Base-by-base conservation (phyloP, 2,329 filamentous ascomycete genomes). In the Penicillium griseofulvum region DNA sequence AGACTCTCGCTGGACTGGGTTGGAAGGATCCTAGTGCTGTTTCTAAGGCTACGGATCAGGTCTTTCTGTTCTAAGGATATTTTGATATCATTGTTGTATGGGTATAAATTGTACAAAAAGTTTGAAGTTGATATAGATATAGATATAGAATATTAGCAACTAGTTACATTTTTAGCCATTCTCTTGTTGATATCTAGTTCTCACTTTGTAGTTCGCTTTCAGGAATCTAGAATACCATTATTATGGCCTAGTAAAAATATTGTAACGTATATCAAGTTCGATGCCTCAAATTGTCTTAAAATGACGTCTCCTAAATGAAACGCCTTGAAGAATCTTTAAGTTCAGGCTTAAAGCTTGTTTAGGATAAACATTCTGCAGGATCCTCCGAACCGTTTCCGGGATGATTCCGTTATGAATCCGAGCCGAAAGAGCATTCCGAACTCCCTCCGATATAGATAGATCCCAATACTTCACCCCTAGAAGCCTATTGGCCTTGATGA, bases 21-120 rank as follows among this genome's bases (percentile, higher is more conserved):
- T 84, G 78, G 57, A 70, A 80, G 52, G 71, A 75, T 51, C 79
- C 81, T 0, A 77, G 78, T 0, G 71, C 78, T 2, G 70, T 78
- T 10, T 69, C 77, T 2, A 83, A 80, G 67, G 76, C 79, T 63
- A 72, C 71, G 0, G 82, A 85, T n/a, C 28, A 45, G 17, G 8
- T 45, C 8, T 45, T 45, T 29, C 4, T 45, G 17, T 45, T 45
- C 7, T 45, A 24, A 33, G 8, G 43, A 8, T 1, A 16, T 45
- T n/a, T 12, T 24, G 17, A 10, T 29, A 6, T 29, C 14, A 22
- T 16, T 3, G 17, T 34, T 19, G 29, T n/a, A 11, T 8, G 31
- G 17, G 29, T 22, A 11, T 22, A 24, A 34, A 22, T 33, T 45
- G 43, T 16, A 31, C 5, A 31, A 45, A 22, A 22, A 19, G 7